Evolutionary conservation across 305 asterid species (phyloP).

Genomic region (Fraxinus xanthoxyloides): DNA sequence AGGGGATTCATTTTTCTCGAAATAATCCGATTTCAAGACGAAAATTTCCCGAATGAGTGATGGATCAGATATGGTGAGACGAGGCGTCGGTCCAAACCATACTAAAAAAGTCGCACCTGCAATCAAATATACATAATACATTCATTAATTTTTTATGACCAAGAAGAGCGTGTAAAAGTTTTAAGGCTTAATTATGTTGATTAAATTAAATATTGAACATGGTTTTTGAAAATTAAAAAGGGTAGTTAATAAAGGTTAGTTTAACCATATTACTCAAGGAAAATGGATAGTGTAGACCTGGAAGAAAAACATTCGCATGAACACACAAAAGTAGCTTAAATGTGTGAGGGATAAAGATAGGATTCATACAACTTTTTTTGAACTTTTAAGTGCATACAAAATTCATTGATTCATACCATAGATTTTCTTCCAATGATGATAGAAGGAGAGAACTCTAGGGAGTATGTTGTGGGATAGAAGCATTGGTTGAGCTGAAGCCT

Average conservation of each 20-base stretch:
- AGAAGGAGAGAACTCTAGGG: constrained; percentile 86
- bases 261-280: constrained; percentile 43
- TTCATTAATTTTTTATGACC: neutral
- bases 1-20: constrained; percentile 85
- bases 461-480: constrained; percentile 83
- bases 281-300: constrained; percentile 67
- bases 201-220: neutral
- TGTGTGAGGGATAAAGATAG: neutral
- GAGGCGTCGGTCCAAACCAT: constrained; percentile 86
- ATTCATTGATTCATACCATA: constrained; percentile 48
- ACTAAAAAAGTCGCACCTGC: constrained; percentile 80
- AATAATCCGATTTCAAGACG: constrained; percentile 59
- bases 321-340: neutral
- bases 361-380: neutral
- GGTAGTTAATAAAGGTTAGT: constrained; percentile 19
- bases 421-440: constrained; percentile 87
- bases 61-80: constrained; percentile 81
- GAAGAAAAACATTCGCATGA: constrained; percentile 6
- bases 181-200: no score
- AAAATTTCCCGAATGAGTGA: constrained; percentile 68
- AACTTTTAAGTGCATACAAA: neutral
- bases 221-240: constrained; percentile 29
- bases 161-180: constrained; percentile 24
- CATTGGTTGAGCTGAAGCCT: constrained; percentile 65
- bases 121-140: neutral